Conservation (phyloP, 2,329 filamentous ascomycete genomes). For the Curvularia spicifera region DNA sequence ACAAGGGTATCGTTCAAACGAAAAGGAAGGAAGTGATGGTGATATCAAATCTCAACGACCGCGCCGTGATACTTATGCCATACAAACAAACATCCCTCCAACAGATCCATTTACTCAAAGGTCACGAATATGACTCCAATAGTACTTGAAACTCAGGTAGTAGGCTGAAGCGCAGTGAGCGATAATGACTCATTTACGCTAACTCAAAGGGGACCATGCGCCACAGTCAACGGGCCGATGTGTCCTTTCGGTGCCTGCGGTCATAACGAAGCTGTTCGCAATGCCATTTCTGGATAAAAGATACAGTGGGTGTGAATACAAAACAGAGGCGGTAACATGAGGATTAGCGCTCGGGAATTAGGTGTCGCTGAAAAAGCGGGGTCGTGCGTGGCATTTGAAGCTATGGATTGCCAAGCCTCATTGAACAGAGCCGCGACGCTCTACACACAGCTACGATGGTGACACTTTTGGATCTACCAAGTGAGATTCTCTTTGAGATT, state of each 20-base stretch:
- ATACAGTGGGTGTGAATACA: not conserved
- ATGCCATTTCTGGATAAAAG: not conserved
- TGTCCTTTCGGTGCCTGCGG: not conserved
- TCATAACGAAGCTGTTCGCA: not conserved
- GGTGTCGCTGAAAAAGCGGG: not conserved
- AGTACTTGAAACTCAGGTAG: constrained; percentile 6
- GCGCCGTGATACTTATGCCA: constrained; percentile 11
- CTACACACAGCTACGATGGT: constrained; percentile 9
- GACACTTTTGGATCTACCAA: constrained; percentile 17
- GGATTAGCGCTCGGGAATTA: not conserved
- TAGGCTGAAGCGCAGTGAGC: constrained; percentile 19
- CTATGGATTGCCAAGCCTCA: not conserved
- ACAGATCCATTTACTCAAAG: constrained; percentile 7
- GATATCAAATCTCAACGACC: constrained; percentile 12
- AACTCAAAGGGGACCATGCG: constrained; percentile 21
- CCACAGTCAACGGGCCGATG: constrained; percentile 13
- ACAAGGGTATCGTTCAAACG: constrained; percentile 18
- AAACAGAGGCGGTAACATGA: not conserved
- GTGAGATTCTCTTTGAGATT: constrained; percentile 20
- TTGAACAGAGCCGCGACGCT: not conserved
- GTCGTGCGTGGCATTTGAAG: not conserved
- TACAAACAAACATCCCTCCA: not conserved
- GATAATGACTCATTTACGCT: constrained; percentile 39
- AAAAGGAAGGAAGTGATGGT: constrained; percentile 1
- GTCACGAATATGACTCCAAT: constrained; percentile 27